phyloP scores from a whole-genome alignment of 352 stramenopile species.

The Phytopythium boreale region DNA sequence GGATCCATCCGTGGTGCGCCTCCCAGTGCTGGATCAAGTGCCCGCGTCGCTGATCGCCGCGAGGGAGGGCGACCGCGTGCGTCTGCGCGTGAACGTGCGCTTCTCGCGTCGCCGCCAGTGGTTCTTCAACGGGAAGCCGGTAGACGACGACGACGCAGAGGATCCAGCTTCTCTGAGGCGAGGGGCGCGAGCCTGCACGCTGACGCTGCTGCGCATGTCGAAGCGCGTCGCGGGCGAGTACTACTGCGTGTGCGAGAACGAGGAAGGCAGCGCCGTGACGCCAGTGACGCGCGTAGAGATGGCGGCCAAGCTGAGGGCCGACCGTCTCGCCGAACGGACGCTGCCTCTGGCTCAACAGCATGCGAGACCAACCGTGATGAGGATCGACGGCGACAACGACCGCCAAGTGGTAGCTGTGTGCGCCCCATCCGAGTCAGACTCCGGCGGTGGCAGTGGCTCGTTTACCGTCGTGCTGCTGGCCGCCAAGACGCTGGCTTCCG shows the following conservation, averaged over 20 bases:
- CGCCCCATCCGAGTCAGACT: background rate
- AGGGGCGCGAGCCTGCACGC: conserved; percentile 27
- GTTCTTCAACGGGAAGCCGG: conserved; percentile 38
- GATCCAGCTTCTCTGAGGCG: background rate
- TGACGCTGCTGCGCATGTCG: conserved; percentile 37
- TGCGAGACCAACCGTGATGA: background rate
- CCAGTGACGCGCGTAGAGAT: conserved; percentile 26
- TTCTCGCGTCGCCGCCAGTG: conserved; percentile 44
- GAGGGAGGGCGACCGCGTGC: conserved; percentile 19
- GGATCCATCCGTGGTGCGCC: conserved; percentile 38
- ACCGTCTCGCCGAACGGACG: conserved; percentile 10
- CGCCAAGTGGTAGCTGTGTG: background rate
- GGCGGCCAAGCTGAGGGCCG: conserved; percentile 21
- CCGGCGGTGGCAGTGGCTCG: background rate
- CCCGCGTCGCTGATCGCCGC: conserved; percentile 29
- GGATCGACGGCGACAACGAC: background rate
- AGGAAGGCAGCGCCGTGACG: conserved; percentile 42
- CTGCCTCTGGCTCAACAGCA: background rate
- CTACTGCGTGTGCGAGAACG: conserved; percentile 60
- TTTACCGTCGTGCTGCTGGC: background rate
- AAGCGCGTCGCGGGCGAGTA: conserved; percentile 50
- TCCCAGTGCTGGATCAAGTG: conserved; percentile 27
- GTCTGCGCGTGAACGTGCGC: conserved; percentile 38
- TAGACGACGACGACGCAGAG: conserved; percentile 15
- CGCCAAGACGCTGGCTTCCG: conserved; percentile 7